A percentile compares a stretch with the other conserved stretches of the same genome.
Conservation (phyloP, 495 filamentous ascomycete species). For the Penicillium lividum region DNA sequence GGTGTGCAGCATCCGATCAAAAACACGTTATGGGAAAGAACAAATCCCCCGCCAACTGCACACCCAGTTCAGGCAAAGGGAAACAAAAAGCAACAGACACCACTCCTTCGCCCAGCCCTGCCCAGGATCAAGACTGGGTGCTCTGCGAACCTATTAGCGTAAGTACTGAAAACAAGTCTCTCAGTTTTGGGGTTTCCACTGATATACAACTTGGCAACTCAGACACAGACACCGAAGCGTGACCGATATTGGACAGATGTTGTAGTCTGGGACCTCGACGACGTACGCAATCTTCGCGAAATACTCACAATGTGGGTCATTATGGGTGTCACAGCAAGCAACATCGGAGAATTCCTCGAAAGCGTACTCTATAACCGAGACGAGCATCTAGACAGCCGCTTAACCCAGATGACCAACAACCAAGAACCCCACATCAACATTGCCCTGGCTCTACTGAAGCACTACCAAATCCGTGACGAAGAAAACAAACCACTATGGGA, state of each 20-base stretch:
- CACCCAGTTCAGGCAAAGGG: background rate
- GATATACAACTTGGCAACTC: background rate
- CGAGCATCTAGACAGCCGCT: constrained; percentile 1
- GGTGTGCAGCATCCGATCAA: background rate
- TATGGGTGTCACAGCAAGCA: constrained; percentile 4
- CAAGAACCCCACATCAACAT: background rate
- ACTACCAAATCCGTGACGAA: constrained; percentile 9
- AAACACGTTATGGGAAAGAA: background rate
- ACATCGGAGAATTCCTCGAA: constrained; percentile 13
- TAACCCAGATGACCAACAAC: constrained; percentile 4
- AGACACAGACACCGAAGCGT: background rate
- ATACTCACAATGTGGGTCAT: constrained; percentile 3
- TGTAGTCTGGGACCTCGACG: constrained; percentile 9
- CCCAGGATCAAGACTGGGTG: background rate
- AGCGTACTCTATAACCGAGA: constrained; percentile 5
- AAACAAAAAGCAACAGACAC: background rate
- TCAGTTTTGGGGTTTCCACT: background rate
- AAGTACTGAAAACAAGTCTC: background rate
- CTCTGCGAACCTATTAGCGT: background rate
- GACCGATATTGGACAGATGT: background rate
- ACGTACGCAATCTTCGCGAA: background rate
- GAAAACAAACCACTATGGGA: background rate
- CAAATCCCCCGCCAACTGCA: background rate
- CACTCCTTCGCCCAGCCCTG: background rate
- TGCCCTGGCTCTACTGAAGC: background rate